A percentile compares a stretch with the other conserved stretches of the same genome.
These are phyloP conservation scores for Fusarium acutatum DNA, from an alignment of 2,329 filamentous ascomycete genomes.

Conservation along the genomic window DNA sequence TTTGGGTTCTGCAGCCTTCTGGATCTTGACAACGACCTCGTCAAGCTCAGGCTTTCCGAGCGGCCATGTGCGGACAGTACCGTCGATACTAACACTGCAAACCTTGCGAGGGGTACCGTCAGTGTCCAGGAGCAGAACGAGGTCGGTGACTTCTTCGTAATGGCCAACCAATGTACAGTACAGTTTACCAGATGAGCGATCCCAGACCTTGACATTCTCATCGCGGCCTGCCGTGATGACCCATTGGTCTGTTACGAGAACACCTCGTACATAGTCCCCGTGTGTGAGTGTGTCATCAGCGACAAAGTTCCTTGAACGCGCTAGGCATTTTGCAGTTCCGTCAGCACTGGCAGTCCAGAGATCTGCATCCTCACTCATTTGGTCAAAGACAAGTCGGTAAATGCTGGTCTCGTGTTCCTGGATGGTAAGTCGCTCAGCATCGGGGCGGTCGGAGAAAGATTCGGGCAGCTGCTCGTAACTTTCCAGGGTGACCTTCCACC, in stretches of 20 bases:
- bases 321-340: constrained; percentile 83
- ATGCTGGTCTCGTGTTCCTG: constrained; percentile 90
- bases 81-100: constrained; percentile 89
- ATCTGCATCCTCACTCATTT: constrained; percentile 68
- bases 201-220: constrained; percentile 92
- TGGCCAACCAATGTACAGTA: constrained; percentile 82
- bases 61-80: constrained; percentile 86
- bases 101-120: constrained; percentile 57
- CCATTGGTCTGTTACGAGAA: constrained; percentile 79
- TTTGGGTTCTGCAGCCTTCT: constrained; percentile 60
- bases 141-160: constrained; percentile 89
- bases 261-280: constrained; percentile 88
- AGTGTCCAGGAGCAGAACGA: constrained; percentile 66
- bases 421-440: constrained; percentile 62
- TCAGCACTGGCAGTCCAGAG: constrained; percentile 95
- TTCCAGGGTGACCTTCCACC: constrained; percentile 71
- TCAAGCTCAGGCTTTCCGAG: constrained; percentile 69
- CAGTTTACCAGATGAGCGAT: constrained; percentile 75
- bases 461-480: constrained; percentile 64
- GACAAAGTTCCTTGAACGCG: constrained; percentile 73
- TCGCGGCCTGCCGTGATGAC: constrained; percentile 89
- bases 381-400: constrained; percentile 80
- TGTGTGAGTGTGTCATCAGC: constrained; percentile 78
- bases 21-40: constrained; percentile 55
- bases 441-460: constrained; percentile 52